phyloP scores from a whole-genome alignment of 192 early-diverging fungal genomes.

The Spizellomyces sp. region DNA sequence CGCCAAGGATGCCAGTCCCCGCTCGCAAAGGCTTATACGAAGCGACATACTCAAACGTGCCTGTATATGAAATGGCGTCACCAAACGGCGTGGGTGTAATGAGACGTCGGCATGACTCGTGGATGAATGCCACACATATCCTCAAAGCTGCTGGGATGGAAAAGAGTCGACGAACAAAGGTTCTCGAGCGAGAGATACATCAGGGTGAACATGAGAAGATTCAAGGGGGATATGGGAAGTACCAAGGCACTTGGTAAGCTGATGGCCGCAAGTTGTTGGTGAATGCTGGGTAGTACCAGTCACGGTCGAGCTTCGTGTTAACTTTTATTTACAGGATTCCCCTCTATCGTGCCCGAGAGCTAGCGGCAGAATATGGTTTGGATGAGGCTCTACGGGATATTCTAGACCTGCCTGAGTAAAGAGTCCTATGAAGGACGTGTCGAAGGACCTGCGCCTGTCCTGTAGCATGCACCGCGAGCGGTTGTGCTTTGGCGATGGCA shows the following conservation, averaged over 20 bases:
- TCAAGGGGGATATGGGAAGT: constrained; percentile 59
- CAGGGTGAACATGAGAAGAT: constrained; percentile 50
- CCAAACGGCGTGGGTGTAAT: constrained; percentile 42
- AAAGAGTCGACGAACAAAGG: constrained; percentile 54
- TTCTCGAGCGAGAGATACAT: constrained; percentile 50
- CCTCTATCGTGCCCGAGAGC: constrained; percentile 35
- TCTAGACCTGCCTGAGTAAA: constrained; percentile 30
- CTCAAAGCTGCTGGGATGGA: constrained; percentile 57
- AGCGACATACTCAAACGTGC: constrained; percentile 49
- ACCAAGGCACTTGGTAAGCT: constrained; percentile 59
- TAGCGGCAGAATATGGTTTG: constrained; percentile 46
- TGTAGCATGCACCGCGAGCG: too few species aligned
- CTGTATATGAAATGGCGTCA: constrained; percentile 48
- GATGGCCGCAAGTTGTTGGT: background rate
- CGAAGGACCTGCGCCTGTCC: too few species aligned
- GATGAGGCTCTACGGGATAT: constrained; percentile 24
- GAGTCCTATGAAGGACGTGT: too few species aligned
- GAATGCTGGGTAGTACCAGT: too few species aligned
- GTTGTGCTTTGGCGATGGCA: too few species aligned
- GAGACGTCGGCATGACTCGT: constrained; percentile 47
- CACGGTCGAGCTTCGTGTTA: background rate
- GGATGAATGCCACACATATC: constrained; percentile 61
- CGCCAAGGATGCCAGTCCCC: constrained; percentile 8
- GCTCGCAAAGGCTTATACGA: constrained; percentile 37
- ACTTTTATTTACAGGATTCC: constrained; percentile 44